Conservation (phyloP, 495 filamentous ascomycete genomes). For the Tuber calosporum region DNA sequence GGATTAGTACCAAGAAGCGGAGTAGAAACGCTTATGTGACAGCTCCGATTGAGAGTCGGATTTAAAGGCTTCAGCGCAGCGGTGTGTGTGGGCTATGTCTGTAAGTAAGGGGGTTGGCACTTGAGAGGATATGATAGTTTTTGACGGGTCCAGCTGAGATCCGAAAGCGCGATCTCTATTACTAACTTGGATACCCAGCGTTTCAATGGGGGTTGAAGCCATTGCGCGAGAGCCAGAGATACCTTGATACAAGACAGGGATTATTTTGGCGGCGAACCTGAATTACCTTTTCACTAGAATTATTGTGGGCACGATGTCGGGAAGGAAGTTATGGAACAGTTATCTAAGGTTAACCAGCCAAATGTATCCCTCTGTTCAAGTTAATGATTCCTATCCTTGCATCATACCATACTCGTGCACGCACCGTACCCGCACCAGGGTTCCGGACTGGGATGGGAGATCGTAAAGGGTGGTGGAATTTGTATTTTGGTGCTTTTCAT, state of each 20-base stretch:
- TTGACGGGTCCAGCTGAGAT: neutral
- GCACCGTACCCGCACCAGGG: neutral
- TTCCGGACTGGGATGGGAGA: neutral
- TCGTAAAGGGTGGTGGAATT: neutral
- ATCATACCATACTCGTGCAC: no score
- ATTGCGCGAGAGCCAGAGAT: no score
- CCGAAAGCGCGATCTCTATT: neutral
- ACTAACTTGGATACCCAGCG: neutral
- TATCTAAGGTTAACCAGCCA: no score
- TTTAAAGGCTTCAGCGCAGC: neutral
- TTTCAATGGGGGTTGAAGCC: neutral
- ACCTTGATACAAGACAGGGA: neutral
- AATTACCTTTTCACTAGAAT: no score
- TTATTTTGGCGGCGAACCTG: neutral
- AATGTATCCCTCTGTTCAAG: no score
- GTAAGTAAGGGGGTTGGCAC: neutral
- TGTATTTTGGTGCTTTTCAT: neutral
- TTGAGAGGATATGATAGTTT: neutral
- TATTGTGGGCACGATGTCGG: no score
- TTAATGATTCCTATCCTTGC: no score
- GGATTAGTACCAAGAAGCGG: neutral
- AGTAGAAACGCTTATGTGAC: neutral
- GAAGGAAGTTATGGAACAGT: no score
- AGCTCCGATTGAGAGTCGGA: neutral
- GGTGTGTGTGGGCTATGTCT: neutral